Evolutionary conservation across 345 rosid genomes (phyloP).

Genomic region (Cardiospermum halicacabum): DNA sequence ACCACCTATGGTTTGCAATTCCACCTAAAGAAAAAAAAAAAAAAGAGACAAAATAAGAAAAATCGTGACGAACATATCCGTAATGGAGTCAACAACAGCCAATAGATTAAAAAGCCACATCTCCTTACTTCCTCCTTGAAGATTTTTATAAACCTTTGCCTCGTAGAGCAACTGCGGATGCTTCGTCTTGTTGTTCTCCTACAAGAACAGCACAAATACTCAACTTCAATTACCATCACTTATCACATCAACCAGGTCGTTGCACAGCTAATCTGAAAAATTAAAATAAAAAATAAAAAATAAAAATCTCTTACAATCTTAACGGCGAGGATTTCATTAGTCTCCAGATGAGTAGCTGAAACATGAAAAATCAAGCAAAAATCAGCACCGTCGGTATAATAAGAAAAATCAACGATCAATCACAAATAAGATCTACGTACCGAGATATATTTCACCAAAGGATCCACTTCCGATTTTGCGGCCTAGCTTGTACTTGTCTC

Average conservation of each 20-base stretch:
- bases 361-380: background rate
- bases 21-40: conserved; percentile 36
- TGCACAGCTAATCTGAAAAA: background rate
- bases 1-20: conserved; percentile 45
- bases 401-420: background rate
- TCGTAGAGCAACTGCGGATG: conserved; percentile 57
- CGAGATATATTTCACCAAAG: conserved; percentile 67
- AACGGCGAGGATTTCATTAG: conserved; percentile 62
- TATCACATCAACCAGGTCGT: background rate
- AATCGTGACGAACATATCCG: background rate
- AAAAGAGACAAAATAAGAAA: background rate
- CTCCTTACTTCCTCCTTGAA: conserved; percentile 54
- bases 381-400: conserved; percentile 6
- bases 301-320: conserved; percentile 47
- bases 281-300: background rate
- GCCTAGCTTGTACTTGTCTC: conserved; percentile 54
- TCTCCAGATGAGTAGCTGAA: conserved; percentile 58
- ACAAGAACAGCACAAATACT: conserved; percentile 10
- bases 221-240: background rate
- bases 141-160: conserved; percentile 55
- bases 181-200: conserved; percentile 58
- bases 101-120: conserved; percentile 1
- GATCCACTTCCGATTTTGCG: conserved; percentile 77
- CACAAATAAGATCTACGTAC: conserved; percentile 16
- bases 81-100: background rate